Evolutionary conservation across 768 basidiomycete genomes (phyloP), one percentile per base, ranked within the genome.

Genomic region (Xerocomellus intermedius): DNA sequence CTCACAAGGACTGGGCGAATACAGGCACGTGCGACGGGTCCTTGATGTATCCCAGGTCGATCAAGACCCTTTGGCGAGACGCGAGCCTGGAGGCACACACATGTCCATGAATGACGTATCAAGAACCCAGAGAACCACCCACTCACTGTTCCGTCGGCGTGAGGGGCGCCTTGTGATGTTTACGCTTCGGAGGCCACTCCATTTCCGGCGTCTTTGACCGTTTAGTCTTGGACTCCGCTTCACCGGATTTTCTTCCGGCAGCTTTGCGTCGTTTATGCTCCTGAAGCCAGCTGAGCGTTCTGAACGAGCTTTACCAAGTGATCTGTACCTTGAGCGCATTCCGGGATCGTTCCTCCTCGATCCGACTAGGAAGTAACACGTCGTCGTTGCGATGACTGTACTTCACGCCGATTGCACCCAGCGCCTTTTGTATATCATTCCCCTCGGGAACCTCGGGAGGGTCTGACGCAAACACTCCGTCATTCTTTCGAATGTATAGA

Each of bases 361-460:
- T 83, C 9, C 77, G 77, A 64, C 83, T 92, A 4, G 85, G 81
- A 8, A 77, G 75, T 14, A 93, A 74, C 14, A 92, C 74, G 19
- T 86, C 80, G 50, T 89, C 85, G 57, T 93, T 92, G 22, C 79
- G 77, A 63, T 92, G 91, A 32, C 81, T 87, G 58, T 92, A 93
- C 48, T 76, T 78, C 5, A 89, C 82, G 3, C 87, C 88, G 26
- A 83, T 77, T 8, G 77, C 75, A 52, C 75, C 79, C 17, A 91
- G 74, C 0, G 82, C 80, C 60, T 75, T 79, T 55, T 83, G 76
- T 76, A 81, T 80, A 21, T 73, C 75, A 45, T 82, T 75, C 52
- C 82, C 74, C 50, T 79, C 75, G 17, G 64, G 65, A 13, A 65
- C 56, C 54, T 75, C 61, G 26, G 79, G 73, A 37, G 75, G 71